These are phyloP conservation scores for Podaxis rugospora DNA, from an alignment of 768 basidiomycete species.

Conservation along the genomic window DNA sequence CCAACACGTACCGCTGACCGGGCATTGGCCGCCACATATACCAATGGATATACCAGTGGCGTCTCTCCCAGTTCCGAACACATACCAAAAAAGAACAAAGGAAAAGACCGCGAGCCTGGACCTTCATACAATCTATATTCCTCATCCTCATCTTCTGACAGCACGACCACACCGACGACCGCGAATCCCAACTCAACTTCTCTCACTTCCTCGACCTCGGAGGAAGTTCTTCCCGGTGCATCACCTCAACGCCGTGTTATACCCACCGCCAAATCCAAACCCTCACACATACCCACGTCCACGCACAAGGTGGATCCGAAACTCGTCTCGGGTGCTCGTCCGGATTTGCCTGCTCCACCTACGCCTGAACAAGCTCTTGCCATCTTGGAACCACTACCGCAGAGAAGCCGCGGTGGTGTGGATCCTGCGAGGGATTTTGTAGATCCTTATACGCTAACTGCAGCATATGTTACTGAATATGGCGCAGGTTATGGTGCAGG, in stretches of 20 bases:
- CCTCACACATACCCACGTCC: background rate
- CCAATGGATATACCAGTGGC: background rate
- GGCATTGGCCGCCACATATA: background rate
- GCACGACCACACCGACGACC: background rate
- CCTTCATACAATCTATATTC: conserved; percentile 9
- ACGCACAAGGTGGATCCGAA: background rate
- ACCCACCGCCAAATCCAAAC: conserved; percentile 4
- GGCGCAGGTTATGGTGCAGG: conserved; percentile 22
- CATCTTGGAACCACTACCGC: background rate
- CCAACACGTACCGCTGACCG: background rate
- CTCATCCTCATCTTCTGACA: background rate
- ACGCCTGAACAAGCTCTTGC: conserved; percentile 15
- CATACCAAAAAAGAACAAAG: conserved; percentile 10
- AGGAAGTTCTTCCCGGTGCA: conserved; percentile 5
- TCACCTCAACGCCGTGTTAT: conserved; percentile 4
- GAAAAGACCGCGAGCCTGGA: conserved; percentile 11
- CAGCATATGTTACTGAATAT: conserved; percentile 21
- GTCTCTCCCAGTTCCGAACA: background rate
- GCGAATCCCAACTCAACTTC: background rate
- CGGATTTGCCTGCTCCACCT: conserved; percentile 14
- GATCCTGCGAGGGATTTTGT: conserved; percentile 14
- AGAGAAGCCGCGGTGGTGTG: background rate
- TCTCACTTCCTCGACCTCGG: background rate
- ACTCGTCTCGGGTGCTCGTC: conserved; percentile 1
- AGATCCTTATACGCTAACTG: conserved; percentile 22